Base-by-base conservation (phyloP, 495 filamentous ascomycete species). In the Penicillium bovifimosum region DNA sequence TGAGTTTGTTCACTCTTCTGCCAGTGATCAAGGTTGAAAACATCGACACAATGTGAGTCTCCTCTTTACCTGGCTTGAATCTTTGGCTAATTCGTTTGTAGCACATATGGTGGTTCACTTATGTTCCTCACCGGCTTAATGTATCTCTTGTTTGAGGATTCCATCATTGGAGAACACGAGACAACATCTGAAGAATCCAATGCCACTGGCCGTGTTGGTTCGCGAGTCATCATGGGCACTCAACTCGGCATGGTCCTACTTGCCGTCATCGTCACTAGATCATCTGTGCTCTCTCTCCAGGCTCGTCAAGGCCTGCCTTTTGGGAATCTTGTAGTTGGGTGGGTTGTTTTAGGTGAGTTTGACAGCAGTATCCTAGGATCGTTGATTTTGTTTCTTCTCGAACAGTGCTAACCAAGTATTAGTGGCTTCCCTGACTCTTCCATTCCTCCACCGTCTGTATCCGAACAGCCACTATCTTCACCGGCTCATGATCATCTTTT, bases 401-500 rank as follows among this genome's bases (percentile, higher is more conserved):
- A 34, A 10, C 9, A n/a, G 29, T 26, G 24, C 50, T 58, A 52
- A 55, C 60, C 46, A 5, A 31, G 13, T 36, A 46, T 18, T 57
- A 88, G 88, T 88, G 24, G 61, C 82, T 8, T 96, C 95, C 1
- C 73, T 97, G 18, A 65, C 84, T 3, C 80, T 92, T 57, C 95
- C 95, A 16, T 82, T 93, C 62, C 74, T 89, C 14, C 86, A 99
- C 63, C 80, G 86, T 42, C 60, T 95, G 10, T 84, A 86, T 45
- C 87, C 91, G 5, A 91, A 91, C 66, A 87, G 76, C 55, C 82
- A 96, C 70, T 96, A 96, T 63, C 78, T 97, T 54, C 92, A 97
- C 66, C 83, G 91, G 29, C 76, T 97, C 13, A 76, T 92, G 62
- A 80, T 96, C 56, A 80, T 97, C 34, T 99, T 97, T 76, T 78